A percentile compares a stretch with the other conserved stretches of the same genome.
phyloP scores from a whole-genome alignment of 2,329 filamentous ascomycete species.

The Botrytis paeoniae region DNA sequence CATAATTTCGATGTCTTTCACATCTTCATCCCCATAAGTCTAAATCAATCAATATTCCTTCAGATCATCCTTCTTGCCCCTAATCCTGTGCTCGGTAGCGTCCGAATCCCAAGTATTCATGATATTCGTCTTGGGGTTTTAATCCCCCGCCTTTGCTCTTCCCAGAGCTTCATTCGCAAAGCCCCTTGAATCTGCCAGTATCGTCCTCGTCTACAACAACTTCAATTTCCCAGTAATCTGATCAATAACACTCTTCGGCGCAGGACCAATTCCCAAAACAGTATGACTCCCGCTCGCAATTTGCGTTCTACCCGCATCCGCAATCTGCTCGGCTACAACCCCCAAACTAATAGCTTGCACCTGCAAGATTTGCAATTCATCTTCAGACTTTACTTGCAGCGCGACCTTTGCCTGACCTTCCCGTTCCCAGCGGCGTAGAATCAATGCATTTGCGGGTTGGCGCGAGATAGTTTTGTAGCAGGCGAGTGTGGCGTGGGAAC shows the following conservation, averaged over 20 bases:
- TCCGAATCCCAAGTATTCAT: background rate
- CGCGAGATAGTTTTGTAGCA: constrained; percentile 84
- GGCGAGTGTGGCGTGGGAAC: constrained; percentile 90
- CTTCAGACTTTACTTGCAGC: constrained; percentile 81
- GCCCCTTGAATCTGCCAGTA: background rate
- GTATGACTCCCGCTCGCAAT: constrained; percentile 92
- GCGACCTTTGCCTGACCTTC: constrained; percentile 91
- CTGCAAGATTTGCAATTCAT: constrained; percentile 71
- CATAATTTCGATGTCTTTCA: background rate
- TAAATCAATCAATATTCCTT: background rate
- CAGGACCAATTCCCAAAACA: constrained; percentile 79
- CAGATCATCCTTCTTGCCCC: background rate
- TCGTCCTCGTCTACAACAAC: constrained; percentile 57
- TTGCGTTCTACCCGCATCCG: constrained; percentile 95
- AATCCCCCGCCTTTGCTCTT: background rate
- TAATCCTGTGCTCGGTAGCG: background rate
- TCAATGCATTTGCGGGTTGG: constrained; percentile 51
- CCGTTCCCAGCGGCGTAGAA: constrained; percentile 82
- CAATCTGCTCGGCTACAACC: constrained; percentile 83
- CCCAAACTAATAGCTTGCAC: constrained; percentile 79
- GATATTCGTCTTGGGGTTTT: background rate
- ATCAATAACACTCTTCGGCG: constrained; percentile 83
- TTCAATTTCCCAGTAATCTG: constrained; percentile 81
- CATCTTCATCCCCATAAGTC: background rate
- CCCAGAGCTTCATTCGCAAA: no score